Base-by-base conservation (phyloP, 768 basidiomycete species). In the Cantharellus cinnabarinus region DNA sequence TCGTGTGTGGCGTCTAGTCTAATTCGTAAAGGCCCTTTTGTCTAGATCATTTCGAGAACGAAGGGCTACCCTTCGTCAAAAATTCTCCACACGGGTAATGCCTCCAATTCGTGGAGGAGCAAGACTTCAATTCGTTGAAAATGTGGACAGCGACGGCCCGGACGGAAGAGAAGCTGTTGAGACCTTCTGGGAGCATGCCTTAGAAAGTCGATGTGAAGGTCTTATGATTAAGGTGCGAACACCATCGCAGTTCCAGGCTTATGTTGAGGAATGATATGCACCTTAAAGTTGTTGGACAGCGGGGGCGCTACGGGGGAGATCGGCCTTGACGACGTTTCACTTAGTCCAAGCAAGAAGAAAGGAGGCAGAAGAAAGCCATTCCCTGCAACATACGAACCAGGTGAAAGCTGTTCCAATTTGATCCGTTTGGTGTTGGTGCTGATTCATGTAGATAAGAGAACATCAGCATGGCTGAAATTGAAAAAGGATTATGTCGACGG, bases 401-500 rank as follows among this genome's bases (percentile, higher is more conserved):
- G 83, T 76, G 60, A 53, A 71, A 54, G 57, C 40, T 38, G 38
- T 14, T 3, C 39, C 7, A 54, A 48, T 48, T 29, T 10, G 10
- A 35, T 54, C 40, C 55, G 20, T 38, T 20, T 44, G n/a, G 50
- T 41, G 35, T 40, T 42, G 38, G 20, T 39, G 14, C 29, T 3
- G n/a, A 4, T n/a, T 4, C 59, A 37, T 54, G 54, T 74, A 69
- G 90, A 94, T 70, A 86, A 86, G 68, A 74, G 91, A 62, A 87
- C 84, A 20, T 81, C 77, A 37, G 82, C 85, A 2, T 94, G 91
- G 91, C 67, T 93, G 59, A 91, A 93, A 68, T 74, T 94, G 50
- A 95, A 95, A 71, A 90, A 88, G 66, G 91, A 94, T 67, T 95
- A 93, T 67, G 81, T 91, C 29, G 76, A 76, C 37, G 82, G 82